A percentile compares a stretch with the other conserved stretches of the same genome.
These are phyloP conservation scores for Macadamia integrifolia DNA, from an alignment of 164 flowering plant genomes.

Conservation along the genomic window DNA sequence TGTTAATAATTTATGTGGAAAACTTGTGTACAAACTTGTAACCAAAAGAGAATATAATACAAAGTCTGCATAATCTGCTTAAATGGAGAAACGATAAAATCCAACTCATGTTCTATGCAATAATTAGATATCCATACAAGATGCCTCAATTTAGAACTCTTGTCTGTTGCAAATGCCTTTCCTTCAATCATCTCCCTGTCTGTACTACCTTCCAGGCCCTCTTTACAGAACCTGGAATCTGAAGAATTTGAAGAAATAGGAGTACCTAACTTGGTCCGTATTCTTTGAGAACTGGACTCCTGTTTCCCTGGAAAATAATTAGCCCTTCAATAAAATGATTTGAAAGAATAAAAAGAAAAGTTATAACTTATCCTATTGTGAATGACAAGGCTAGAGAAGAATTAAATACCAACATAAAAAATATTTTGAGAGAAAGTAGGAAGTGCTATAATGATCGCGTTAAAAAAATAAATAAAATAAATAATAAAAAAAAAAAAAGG, in stretches of 20 bases:
- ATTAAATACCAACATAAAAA: no score
- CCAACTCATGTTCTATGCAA: no score
- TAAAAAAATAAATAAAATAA: no score
- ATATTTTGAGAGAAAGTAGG: no score
- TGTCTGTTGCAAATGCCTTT: background rate
- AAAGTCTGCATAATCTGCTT: no score
- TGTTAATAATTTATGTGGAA: no score
- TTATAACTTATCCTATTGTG: background rate
- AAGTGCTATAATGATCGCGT: no score
- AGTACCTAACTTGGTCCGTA: slow-evolving; percentile 11
- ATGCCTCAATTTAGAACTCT: background rate
- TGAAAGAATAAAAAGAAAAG: background rate
- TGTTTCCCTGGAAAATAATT: slow-evolving; percentile 31
- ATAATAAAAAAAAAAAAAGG: no score
- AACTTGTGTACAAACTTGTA: no score
- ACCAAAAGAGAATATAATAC: no score
- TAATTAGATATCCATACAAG: slow-evolving; percentile 1
- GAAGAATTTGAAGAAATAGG: slow-evolving; percentile 7
- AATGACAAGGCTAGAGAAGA: no score
- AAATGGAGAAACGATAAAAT: no score
- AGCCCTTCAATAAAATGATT: slow-evolving; percentile 6
- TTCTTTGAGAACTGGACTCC: slow-evolving; percentile 17
- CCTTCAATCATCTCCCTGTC: slow-evolving; percentile 24
- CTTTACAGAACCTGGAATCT: slow-evolving; percentile 8
- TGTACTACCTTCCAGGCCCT: slow-evolving; percentile 17